Evolutionary conservation across 2,329 filamentous ascomycete species (phyloP), one percentile per base, ranked within the genome.

Genomic region (Colletotrichum camelliae): DNA sequence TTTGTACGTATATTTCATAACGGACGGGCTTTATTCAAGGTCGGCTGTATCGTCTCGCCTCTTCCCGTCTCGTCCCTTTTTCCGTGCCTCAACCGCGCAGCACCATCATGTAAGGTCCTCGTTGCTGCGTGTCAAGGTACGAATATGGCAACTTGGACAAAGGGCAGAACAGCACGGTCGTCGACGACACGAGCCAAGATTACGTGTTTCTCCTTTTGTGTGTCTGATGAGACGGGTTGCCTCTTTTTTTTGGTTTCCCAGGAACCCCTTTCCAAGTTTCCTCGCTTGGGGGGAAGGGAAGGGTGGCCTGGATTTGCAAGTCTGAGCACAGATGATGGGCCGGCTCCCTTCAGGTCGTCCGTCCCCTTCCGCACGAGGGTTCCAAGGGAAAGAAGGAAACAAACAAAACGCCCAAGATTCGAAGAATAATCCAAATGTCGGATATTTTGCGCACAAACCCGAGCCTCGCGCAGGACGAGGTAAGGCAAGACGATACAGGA

Each of bases 261-360:
- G 74, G 70, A 33, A 55, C 33, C 48, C 70, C 65, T 67, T 72
- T 72, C 69, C 31, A 43, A n/a, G 43, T 67, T 72, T 67, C 69
- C 31, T 57, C 24, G 43, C 21, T 64, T 60, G 15, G 29, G 29
- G 27, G 55, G 39, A 12, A 21, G 24, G 55, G 18, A 35, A 33
- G 39, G 43, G 35, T 52, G 52, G 48, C 39, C 60, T 39, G n/a
- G 48, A 64, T 52, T 52, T 52, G n/a, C 57, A 43, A 27, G 48
- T 57, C 57, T 61, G 48, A 68, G 57, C 62, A 52, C 60, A 18
- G 10, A 29, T 31, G 57, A n/a, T 60, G 27, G 57, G 60, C 55
- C n/a, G 24, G 35, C 35, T 39, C 43, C 43, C 18, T 21, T 52
- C 61, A 29, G n/a, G 37, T 33, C 61, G 21, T 24, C 33, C 21